Evolutionary conservation across 257 asterid species (phyloP).

Genomic region (Capsicum baccatum): DNA sequence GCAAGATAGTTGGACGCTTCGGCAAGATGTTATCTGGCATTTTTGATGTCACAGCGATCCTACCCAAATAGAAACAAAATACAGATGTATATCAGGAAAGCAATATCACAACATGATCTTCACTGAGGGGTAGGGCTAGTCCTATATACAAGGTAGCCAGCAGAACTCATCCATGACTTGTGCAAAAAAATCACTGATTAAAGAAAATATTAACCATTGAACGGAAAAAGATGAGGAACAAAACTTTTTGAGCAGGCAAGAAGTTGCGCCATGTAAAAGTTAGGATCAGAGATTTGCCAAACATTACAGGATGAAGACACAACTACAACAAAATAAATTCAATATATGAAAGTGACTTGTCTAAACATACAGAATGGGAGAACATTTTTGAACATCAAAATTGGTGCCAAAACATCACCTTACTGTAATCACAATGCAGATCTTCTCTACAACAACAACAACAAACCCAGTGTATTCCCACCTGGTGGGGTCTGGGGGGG

Average conservation of each 20-base stretch:
- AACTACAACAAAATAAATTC: neutral
- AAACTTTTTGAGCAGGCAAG: neutral
- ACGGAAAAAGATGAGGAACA: neutral
- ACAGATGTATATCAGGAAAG: slow-evolving; percentile 5
- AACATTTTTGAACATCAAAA: neutral
- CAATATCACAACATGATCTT: slow-evolving; percentile 22
- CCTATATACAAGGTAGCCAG: neutral
- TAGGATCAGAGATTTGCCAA: neutral
- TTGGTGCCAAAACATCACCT: neutral
- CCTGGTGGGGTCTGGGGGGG: too few species aligned
- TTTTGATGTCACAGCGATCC: slow-evolving; percentile 43
- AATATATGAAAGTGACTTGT: neutral
- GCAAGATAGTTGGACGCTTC: slow-evolving; percentile 79
- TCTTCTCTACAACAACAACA: too few species aligned
- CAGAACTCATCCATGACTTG: neutral
- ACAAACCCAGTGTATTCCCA: too few species aligned
- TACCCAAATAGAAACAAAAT: slow-evolving; percentile 19
- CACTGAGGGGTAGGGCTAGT: neutral
- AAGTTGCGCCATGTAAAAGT: neutral
- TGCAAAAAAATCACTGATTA: neutral
- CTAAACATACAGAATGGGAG: slow-evolving; percentile 1
- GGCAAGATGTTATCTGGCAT: slow-evolving; percentile 74
- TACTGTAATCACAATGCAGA: neutral
- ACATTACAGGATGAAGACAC: neutral
- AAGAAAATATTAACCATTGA: neutral